Evolutionary conservation across 2,329 filamentous ascomycete genomes (phyloP), one percentile per base, ranked within the genome.

Genomic region (Periconia sp.): DNA sequence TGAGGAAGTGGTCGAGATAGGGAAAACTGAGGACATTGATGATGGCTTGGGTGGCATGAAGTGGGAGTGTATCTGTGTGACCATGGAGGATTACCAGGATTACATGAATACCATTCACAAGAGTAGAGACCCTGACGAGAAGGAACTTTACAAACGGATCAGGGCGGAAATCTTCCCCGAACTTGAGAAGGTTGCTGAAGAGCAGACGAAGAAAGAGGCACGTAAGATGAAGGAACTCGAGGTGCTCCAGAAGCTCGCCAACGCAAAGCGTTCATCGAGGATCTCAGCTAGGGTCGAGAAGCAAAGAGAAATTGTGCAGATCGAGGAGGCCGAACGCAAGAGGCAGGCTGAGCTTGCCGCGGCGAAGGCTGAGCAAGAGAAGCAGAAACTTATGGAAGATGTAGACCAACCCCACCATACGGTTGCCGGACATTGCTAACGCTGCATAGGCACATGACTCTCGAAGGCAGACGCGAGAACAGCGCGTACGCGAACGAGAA

Each of bases 21-120:
- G 72, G 9, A 60, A 65, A 19, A 44, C 56, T 8, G 52, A 68
- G 16, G 63, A 52, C 2, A 72, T 74, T 49, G 79, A 87, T 44
- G 81, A 89, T 52, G 84, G 85, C 1, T 78, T 92, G 13, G 88
- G 85, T 13, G 86, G 84, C 5, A 87, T 86, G 72, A 88, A 81
- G 48, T 99, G 94, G 92, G 91, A 96, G 66, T 96, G 92, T 61
- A 63, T 99, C 29, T 94, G 91, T 26, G 81, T 96, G 40, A 89
- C 86, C 1, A 73, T 95, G 15, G 77, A 85, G 13, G 89, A 99
- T 38, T 89, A 95, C 51, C 82, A 82, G 38, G 70, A 75, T 1
- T 87, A 96, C 46, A 69, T 96, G 40, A 77, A 82, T 5, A 81
- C 79, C 0, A 83, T 97, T 25, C 81, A 82, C 31, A 90, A 87